phyloP scores from a whole-genome alignment of 2,329 filamentous ascomycete genomes.

The Aspergillus sp. region DNA sequence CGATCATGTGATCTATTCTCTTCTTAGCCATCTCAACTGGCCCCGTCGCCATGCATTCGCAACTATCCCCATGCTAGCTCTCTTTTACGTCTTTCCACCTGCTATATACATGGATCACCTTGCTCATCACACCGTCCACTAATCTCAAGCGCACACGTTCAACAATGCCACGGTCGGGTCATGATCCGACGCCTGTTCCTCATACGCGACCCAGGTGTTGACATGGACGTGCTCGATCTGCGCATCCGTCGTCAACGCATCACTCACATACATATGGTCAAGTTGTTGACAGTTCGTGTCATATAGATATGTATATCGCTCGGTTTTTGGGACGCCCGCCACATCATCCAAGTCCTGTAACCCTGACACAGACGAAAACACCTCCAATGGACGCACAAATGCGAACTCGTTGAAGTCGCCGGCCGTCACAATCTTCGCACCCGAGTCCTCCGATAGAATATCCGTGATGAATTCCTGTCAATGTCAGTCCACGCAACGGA shows the following conservation, averaged over 20 bases:
- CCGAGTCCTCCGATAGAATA: conserved; percentile 57
- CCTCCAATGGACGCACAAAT: conserved; percentile 59
- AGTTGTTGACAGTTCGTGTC: conserved; percentile 69
- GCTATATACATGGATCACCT: no score
- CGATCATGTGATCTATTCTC: no score
- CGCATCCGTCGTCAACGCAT: conserved; percentile 44
- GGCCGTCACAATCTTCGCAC: conserved; percentile 59
- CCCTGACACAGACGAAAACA: conserved; percentile 54
- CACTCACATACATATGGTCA: conserved; percentile 68
- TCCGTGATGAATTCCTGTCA: conserved; percentile 53
- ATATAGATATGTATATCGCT: conserved; percentile 70
- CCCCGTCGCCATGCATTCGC: no score
- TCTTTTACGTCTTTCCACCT: no score
- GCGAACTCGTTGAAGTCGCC: conserved; percentile 75
- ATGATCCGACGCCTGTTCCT: conserved; percentile 63
- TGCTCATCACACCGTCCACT: no score
- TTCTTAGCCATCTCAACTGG: no score
- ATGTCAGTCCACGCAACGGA: neutral
- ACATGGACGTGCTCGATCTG: conserved; percentile 65
- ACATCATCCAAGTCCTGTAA: conserved; percentile 64
- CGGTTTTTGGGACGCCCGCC: conserved; percentile 49
- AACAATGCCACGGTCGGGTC: conserved; percentile 66
- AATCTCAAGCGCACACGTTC: conserved; percentile 51
- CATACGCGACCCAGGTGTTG: conserved; percentile 64
- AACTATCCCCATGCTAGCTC: no score